Conservation (phyloP, 768 basidiomycete species). For the Boletus subcaerulescens region DNA sequence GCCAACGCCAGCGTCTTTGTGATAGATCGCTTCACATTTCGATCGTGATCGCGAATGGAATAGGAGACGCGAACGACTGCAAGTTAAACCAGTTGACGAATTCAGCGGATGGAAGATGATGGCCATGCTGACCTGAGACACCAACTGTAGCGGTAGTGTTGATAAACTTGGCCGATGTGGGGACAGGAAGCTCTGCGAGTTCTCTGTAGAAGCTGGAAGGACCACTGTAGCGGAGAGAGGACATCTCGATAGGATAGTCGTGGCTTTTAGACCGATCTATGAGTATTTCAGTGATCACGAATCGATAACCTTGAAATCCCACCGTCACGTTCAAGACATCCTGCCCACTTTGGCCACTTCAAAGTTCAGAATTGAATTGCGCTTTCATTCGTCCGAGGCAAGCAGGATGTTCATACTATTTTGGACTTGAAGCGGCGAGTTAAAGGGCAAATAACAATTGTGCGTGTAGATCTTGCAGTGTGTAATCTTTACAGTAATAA, state of each 20-base stretch:
- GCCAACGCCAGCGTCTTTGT: constrained; percentile 37
- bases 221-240: constrained; percentile 20
- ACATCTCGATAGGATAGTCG: constrained; percentile 4
- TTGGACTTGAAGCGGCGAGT: no score
- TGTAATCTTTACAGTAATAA: no score
- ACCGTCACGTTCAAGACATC: no score
- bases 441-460: no score
- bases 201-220: constrained; percentile 30
- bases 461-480: no score
- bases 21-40: constrained; percentile 46
- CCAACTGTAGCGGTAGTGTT: constrained; percentile 6
- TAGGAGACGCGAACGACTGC: constrained; percentile 45
- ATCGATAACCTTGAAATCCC: no score
- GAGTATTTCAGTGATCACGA: no score
- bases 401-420: no score
- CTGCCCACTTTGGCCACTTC: no score
- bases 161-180: constrained; percentile 36
- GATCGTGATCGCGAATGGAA: constrained; percentile 47
- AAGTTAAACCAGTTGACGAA: background rate
- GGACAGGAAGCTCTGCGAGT: constrained; percentile 41
- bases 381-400: no score
- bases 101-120: background rate
- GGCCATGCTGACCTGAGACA: constrained; percentile 13
- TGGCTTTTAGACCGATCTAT: no score
- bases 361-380: no score